Evolutionary conservation across 2,329 filamentous ascomycete species (phyloP), one percentile per base, ranked within the genome.

Genomic region (Fusarium torreyae): DNA sequence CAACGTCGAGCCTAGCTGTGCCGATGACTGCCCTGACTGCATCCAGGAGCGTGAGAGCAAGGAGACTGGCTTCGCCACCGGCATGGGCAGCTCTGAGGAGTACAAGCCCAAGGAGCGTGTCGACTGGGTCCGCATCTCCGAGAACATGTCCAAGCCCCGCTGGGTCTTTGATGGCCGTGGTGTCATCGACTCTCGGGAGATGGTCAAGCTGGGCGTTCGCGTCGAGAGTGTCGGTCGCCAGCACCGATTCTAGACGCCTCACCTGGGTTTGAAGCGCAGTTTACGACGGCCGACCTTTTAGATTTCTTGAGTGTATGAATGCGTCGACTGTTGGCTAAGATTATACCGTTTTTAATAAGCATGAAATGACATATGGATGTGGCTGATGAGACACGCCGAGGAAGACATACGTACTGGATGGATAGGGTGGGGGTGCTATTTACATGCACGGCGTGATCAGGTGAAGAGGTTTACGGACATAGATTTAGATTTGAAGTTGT

Each of bases 91-190:
- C 53, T 76, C 78, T n/a, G 79, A 80, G 39, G 83, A 84, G 73
- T 81, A 84, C 76, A 81, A 80, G 69, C 68, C 80, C 55, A 85
- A 82, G 76, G 83, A 84, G 75, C 79, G 77, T 38, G 74, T 88
- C 18, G 83, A 88, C 77, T 88, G 86, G 86, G 79, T 78, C 56
- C 81, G 78, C 75, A 84, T 88, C 43, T 79, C 84, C 44, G 75
- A 80, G 53, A 75, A 77, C 66, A 87, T 88, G 85, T 80, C 79
- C 49, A 83, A 84, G 77, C 86, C 86, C 13, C 83, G 82, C 58
- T 87, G 85, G 84, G 78, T 88, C 26, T 88, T 88, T 76, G 86
- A 88, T 62, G 86, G 86, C n/a, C 83, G 84, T 56, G 85, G 85
- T 39, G 81, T 87, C 31, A 81, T 88, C 46, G 83, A 88, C 68